Evolutionary conservation across 2,329 filamentous ascomycete species (phyloP).

Genomic region (Hypoxylon sp.): DNA sequence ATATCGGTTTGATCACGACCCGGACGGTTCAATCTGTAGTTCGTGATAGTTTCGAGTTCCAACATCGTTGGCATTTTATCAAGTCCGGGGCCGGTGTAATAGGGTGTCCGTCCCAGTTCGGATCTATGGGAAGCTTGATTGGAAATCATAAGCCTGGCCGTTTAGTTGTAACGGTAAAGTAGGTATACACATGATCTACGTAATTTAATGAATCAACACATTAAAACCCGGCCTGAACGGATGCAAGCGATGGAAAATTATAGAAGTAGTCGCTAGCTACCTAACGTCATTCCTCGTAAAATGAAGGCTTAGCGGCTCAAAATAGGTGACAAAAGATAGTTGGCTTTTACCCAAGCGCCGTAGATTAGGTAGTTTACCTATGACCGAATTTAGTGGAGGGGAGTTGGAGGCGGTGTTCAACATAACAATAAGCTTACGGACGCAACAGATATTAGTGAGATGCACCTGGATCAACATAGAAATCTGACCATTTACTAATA

Average conservation of each 20-base stretch:
- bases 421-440: conserved; percentile 26
- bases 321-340: conserved; percentile 12
- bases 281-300: conserved; percentile 9
- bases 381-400: conserved; percentile 2
- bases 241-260: not conserved
- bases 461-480: conserved; percentile 10
- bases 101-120: not conserved
- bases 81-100: not conserved
- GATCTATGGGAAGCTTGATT: not conserved
- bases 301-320: conserved; percentile 30
- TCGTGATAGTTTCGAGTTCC: not conserved
- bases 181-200: not conserved
- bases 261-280: not conserved
- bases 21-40: not conserved
- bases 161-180: not conserved
- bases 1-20: not conserved
- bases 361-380: not conserved
- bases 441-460: conserved; percentile 29
- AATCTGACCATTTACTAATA: conserved; percentile 15
- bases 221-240: conserved; percentile 2
- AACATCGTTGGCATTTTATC: not conserved
- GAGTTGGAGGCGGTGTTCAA: conserved; percentile 22
- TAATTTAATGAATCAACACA: not conserved
- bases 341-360: conserved; percentile 18
- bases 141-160: not conserved